Evolutionary conservation across 2,329 filamentous ascomycete species (phyloP).

Genomic region (Stagonosporopsis cucurbitacearum): DNA sequence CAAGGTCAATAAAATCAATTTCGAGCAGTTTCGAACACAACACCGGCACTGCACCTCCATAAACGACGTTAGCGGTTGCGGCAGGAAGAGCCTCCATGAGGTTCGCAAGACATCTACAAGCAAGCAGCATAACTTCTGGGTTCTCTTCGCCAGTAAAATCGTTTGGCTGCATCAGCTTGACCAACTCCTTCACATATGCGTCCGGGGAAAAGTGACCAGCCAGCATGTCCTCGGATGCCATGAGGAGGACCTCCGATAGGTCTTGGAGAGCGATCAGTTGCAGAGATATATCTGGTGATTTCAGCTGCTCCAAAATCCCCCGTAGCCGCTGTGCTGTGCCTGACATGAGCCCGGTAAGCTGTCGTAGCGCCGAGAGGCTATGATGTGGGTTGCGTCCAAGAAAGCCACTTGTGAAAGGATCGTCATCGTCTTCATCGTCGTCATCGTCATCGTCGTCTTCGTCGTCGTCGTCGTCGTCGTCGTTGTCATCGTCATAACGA

Average conservation of each 20-base stretch:
- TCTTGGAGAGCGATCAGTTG: constrained; percentile 94
- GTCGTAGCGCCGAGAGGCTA: constrained; percentile 77
- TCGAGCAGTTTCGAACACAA: constrained; percentile 94
- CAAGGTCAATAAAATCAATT: constrained; percentile 96
- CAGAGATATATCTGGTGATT: constrained; percentile 81
- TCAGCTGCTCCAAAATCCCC: constrained; percentile 65
- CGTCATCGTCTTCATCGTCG: constrained; percentile 61
- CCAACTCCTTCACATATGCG: constrained; percentile 92
- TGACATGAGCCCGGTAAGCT: constrained; percentile 86
- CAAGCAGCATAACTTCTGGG: constrained; percentile 94
- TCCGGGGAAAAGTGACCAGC: constrained; percentile 95
- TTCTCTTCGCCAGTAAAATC: constrained; percentile 88
- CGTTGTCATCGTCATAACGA: constrained; percentile 59
- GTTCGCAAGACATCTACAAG: constrained; percentile 94
- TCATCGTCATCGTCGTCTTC: constrained; percentile 61
- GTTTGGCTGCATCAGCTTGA: constrained; percentile 87
- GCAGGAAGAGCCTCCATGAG: constrained; percentile 95
- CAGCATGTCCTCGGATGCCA: constrained; percentile 96
- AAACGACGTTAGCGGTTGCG: constrained; percentile 93
- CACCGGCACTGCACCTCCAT: constrained; percentile 93
- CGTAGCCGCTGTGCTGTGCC: constrained; percentile 80
- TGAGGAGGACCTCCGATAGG: constrained; percentile 87
- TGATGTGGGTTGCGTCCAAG: constrained; percentile 68
- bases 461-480: constrained; percentile 63
- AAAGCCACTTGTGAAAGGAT: constrained; percentile 64